Evolutionary conservation across 1,139 yeast species (phyloP), one percentile per base, ranked within the genome.

Genomic region (Saccharomyces pastorianus): DNA sequence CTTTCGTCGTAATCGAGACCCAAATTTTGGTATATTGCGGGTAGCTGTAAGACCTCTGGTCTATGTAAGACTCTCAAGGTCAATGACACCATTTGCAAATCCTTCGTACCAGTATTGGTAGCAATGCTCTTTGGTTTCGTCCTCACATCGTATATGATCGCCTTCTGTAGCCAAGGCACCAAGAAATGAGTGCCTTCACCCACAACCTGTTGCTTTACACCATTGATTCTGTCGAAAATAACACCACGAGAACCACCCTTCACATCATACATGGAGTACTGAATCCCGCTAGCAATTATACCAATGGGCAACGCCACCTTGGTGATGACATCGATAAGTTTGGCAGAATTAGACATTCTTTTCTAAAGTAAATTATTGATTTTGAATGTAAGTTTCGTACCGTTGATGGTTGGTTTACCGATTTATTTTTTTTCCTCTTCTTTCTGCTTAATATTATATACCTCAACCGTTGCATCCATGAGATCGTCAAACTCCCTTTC

Each of bases 121-220:
- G 96, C 84, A 66, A 93, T 91, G 61, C 88, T 88, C 73, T 95
- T 85, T 44, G 99, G 99, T 65, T 80, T 81, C 28, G 97, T 91
- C 68, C 97, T 81, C 49, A 95, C 96, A 68, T 95, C 99, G 70
- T 81, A 95, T 38, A 90, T 73, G 55, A 93, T 80, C 2, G 99
- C 95, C 69, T 81, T 84, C 71, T 93, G 99, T 59, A 93, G 77
- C 99, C 99, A 93, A 50, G 99, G 99, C 53, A 93, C 73, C 59
- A 91, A 76, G 71, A 93, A 93, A 72, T 93, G 98, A 38, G 98
- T 88, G 55, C 99, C 99, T 74, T 93, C 99, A 31, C 97, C 97
- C 60, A 90, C 77, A 28, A 93, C 97, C 13, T 76, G 76, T 64
- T 83, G 84, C 71, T 88, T 86, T 54, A 93, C 96, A 76, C 99